These are phyloP conservation scores for Trichosporon sp. DNA, from an alignment of 1,284 basidiomycete species.

Conservation along the genomic window DNA sequence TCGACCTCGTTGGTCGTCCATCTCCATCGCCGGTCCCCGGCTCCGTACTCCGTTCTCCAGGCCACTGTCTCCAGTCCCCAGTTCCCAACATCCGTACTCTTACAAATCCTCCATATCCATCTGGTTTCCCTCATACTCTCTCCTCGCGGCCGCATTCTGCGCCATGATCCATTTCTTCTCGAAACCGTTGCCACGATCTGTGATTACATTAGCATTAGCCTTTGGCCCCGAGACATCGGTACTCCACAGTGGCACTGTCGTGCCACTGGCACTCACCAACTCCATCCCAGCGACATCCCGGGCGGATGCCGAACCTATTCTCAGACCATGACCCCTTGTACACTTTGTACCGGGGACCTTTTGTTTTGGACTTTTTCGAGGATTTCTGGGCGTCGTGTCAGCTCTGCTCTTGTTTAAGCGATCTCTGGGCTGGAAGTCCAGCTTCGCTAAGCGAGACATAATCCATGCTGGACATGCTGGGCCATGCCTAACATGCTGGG, in stretches of 20 bases:
- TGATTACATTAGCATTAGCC: not conserved
- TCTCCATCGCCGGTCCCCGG: no score
- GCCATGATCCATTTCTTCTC: constrained; percentile 87
- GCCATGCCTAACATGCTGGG: no score
- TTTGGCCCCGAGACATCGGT: no score
- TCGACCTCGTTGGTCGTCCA: no score
- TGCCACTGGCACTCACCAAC: constrained; percentile 63
- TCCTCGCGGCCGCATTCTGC: constrained; percentile 65
- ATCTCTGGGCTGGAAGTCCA: no score
- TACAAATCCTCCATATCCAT: constrained; percentile 91
- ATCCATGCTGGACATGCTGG: no score
- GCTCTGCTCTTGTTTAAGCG: no score
- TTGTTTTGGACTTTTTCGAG: constrained; percentile 79
- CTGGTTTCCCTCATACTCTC: constrained; percentile 63
- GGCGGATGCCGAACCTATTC: constrained; percentile 90
- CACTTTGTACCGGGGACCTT: constrained; percentile 71
- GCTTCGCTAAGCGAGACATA: no score
- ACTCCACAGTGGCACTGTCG: no score
- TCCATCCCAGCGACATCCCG: constrained; percentile 95
- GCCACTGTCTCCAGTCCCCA: no score
- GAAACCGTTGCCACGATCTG: constrained; percentile 88
- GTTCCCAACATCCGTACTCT: not conserved
- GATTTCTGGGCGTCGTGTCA: no score
- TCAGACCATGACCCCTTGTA: constrained; percentile 87
- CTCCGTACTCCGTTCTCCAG: no score